A percentile compares a stretch with the other conserved stretches of the same genome.
These are phyloP conservation scores for Filosporella fistucella DNA, from an alignment of 495 filamentous ascomycete genomes.

Conservation along the genomic window DNA sequence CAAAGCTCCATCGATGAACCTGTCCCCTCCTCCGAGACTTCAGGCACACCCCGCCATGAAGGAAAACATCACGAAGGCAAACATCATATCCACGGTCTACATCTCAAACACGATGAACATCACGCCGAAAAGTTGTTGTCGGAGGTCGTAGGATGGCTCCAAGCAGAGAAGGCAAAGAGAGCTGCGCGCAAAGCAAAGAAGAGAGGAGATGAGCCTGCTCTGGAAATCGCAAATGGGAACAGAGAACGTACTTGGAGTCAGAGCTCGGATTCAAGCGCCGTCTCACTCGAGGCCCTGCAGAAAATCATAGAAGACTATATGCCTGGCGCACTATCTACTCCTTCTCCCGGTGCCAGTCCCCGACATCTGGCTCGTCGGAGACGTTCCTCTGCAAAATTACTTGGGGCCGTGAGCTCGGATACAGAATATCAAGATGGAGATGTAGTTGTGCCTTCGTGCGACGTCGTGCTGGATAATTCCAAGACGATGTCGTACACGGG, in stretches of 20 bases:
- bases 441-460: constrained; percentile 67
- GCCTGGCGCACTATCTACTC: constrained; percentile 34
- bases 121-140: constrained; percentile 53
- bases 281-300: constrained; percentile 66
- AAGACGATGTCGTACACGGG: constrained; percentile 75
- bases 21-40: constrained; percentile 5
- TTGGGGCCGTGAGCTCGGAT: constrained; percentile 56
- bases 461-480: constrained; percentile 80
- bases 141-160: constrained; percentile 76
- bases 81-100: constrained; percentile 10
- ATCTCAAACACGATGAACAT: constrained; percentile 23
- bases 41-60: constrained; percentile 8
- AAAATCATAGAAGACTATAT: constrained; percentile 61
- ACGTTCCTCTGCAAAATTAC: constrained; percentile 12
- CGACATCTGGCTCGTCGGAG: constrained; percentile 23
- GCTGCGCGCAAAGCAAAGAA: constrained; percentile 20
- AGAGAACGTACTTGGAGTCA: constrained; percentile 29
- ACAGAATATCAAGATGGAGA: constrained; percentile 76
- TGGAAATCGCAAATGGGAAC: neutral
- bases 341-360: constrained; percentile 24
- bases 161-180: constrained; percentile 63
- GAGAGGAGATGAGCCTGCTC: constrained; percentile 3
- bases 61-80: constrained; percentile 3
- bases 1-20: constrained; percentile 19
- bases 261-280: constrained; percentile 52